These are phyloP conservation scores for Moringa oleifera DNA, from an alignment of 345 rosid genomes.

Conservation along the genomic window DNA sequence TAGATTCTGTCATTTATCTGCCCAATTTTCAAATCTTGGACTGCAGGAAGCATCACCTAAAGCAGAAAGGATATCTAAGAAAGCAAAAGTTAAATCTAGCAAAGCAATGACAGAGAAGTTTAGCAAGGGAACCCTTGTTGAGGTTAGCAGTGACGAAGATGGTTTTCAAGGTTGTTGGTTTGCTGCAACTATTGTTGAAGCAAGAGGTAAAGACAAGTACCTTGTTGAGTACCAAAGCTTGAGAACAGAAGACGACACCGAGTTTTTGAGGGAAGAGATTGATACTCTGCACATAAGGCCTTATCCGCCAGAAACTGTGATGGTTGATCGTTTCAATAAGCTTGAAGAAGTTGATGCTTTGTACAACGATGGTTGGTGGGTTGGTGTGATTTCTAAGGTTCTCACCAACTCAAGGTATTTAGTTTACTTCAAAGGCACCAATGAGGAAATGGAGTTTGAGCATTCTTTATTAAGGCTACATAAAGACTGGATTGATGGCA, in stretches of 20 bases:
- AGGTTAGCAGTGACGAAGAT: constrained; percentile 78
- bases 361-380: constrained; percentile 91
- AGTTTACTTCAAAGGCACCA: constrained; percentile 44
- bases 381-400: constrained; percentile 55
- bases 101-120: constrained; percentile 11
- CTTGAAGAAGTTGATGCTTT: constrained; percentile 75
- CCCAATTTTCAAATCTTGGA: constrained; percentile 11
- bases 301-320: constrained; percentile 38
- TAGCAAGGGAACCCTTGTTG: constrained; percentile 36
- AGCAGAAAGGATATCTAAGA: constrained; percentile 20
- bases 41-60: constrained; percentile 28
- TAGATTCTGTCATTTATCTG: neutral
- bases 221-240: constrained; percentile 51
- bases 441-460: constrained; percentile 47
- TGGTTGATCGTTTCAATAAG: constrained; percentile 36
- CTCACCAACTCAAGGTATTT: constrained; percentile 36
- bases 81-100: constrained; percentile 19
- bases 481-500: constrained; percentile 76
- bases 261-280: constrained; percentile 59
- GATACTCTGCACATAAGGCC: constrained; percentile 57
- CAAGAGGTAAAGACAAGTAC: constrained; percentile 40
- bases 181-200: constrained; percentile 48
- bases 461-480: constrained; percentile 62
- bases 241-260: constrained; percentile 65
- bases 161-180: constrained; percentile 92